Evolutionary conservation across 2,329 filamentous ascomycete species (phyloP).

Genomic region (Fragosphaeria purpurea): DNA sequence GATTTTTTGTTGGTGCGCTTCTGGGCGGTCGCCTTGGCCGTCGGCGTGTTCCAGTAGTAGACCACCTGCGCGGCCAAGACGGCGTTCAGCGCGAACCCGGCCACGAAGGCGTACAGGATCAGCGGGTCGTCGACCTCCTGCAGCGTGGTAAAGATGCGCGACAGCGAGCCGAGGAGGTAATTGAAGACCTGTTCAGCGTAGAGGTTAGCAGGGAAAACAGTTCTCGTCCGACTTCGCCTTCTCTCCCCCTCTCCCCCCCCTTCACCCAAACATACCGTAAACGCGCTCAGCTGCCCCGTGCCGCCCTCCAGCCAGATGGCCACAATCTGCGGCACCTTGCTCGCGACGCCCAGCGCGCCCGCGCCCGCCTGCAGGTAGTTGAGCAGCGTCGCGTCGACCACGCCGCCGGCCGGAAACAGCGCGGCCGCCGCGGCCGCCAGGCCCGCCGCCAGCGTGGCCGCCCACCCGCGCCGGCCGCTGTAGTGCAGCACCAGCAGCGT

Average conservation of each 20-base stretch:
- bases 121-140: slow-evolving; percentile 96
- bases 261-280: slow-evolving; percentile 57
- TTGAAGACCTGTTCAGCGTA: slow-evolving; percentile 70
- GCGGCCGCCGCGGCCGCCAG: slow-evolving; percentile 60
- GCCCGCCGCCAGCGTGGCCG: slow-evolving; percentile 68
- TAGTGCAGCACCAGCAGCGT: slow-evolving; percentile 79
- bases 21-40: slow-evolving; percentile 1
- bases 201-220: no score
- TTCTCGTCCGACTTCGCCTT: no score
- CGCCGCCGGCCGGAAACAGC: slow-evolving; percentile 56
- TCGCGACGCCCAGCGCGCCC: slow-evolving; percentile 71
- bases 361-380: slow-evolving; percentile 74
- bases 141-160: slow-evolving; percentile 93
- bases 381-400: slow-evolving; percentile 61
- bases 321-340: slow-evolving; percentile 88
- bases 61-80: slow-evolving; percentile 84
- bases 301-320: slow-evolving; percentile 77
- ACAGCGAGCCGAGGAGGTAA: slow-evolving; percentile 85
- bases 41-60: slow-evolving; percentile 78
- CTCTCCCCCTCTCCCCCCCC: no score
- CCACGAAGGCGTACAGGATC: slow-evolving; percentile 89
- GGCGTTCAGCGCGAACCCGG: slow-evolving; percentile 81
- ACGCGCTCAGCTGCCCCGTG: slow-evolving; percentile 92
- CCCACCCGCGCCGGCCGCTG: slow-evolving; percentile 55
- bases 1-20: slow-evolving; percentile 7